phyloP scores from a whole-genome alignment of 2,329 filamentous ascomycete genomes.

The Piedraia hortae region DNA sequence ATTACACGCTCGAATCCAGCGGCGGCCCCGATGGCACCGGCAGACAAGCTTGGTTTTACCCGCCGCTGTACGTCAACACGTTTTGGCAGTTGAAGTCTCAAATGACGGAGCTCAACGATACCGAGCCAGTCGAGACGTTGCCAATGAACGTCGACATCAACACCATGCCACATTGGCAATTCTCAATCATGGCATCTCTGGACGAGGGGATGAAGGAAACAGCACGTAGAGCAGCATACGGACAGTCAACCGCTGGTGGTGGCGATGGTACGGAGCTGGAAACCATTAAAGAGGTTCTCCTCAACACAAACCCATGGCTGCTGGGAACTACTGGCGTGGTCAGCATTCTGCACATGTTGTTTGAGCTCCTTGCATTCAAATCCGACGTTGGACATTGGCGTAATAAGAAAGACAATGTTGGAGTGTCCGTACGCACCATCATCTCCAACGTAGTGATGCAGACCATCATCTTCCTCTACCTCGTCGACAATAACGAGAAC shows the following conservation, averaged over 20 bases:
- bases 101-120: slow-evolving; percentile 79
- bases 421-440: slow-evolving; percentile 86
- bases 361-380: slow-evolving; percentile 89
- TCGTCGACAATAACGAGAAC: slow-evolving; percentile 89
- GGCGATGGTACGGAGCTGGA: slow-evolving; percentile 87
- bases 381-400: slow-evolving; percentile 93
- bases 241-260: slow-evolving; percentile 35
- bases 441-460: slow-evolving; percentile 98
- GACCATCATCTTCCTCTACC: slow-evolving; percentile 76
- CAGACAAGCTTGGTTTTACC: slow-evolving; percentile 80
- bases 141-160: slow-evolving; percentile 62
- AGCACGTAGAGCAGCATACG: slow-evolving; percentile 48
- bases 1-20: slow-evolving; percentile 50
- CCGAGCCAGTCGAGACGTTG: slow-evolving; percentile 60
- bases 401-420: slow-evolving; percentile 98
- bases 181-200: slow-evolving; percentile 55
- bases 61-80: slow-evolving; percentile 73
- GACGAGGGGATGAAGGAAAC: slow-evolving; percentile 72
- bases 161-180: slow-evolving; percentile 70
- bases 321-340: slow-evolving; percentile 63
- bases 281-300: slow-evolving; percentile 82
- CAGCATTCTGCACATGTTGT: slow-evolving; percentile 71
- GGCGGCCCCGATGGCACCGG: slow-evolving; percentile 61
- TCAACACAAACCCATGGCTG: slow-evolving; percentile 83
- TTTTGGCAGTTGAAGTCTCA: slow-evolving; percentile 90